These are phyloP conservation scores for Trichoderma afroharzianum DNA, from an alignment of 2,329 filamentous ascomycete genomes.

Conservation along the genomic window DNA sequence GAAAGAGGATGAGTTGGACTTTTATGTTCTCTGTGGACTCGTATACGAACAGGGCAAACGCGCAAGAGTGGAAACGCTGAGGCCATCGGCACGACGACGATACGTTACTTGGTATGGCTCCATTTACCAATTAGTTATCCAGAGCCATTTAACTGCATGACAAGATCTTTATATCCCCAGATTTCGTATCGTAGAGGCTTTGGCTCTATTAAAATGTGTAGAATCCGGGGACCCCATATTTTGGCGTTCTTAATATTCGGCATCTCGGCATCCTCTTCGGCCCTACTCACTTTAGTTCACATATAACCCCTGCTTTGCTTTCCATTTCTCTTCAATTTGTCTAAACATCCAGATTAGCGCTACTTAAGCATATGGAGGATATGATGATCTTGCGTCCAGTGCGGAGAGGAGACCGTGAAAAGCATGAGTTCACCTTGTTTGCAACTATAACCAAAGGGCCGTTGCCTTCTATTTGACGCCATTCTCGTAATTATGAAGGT, in stretches of 20 bases:
- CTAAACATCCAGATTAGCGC: background rate
- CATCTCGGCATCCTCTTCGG: constrained; percentile 1
- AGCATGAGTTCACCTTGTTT: background rate
- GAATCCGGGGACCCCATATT: constrained; percentile 5
- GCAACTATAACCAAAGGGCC: background rate
- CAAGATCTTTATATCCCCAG: background rate
- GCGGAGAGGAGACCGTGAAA: background rate
- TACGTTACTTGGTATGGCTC: background rate
- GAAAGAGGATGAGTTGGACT: background rate
- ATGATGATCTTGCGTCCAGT: background rate
- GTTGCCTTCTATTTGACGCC: background rate
- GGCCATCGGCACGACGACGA: background rate
- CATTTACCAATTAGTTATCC: background rate
- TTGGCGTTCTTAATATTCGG: background rate
- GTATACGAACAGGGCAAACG: background rate
- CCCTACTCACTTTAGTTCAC: background rate
- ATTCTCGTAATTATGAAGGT: background rate
- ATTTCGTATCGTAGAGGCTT: background rate
- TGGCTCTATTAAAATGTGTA: background rate
- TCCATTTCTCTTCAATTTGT: background rate
- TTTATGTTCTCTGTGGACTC: background rate
- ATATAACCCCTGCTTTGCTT: background rate
- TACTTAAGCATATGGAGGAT: background rate
- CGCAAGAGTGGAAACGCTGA: background rate
- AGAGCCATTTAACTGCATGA: background rate